A percentile compares a stretch with the other conserved stretches of the same genome.
Conservation (phyloP, 108 stramenopile species). For the Nitzschia putrida region DNA sequence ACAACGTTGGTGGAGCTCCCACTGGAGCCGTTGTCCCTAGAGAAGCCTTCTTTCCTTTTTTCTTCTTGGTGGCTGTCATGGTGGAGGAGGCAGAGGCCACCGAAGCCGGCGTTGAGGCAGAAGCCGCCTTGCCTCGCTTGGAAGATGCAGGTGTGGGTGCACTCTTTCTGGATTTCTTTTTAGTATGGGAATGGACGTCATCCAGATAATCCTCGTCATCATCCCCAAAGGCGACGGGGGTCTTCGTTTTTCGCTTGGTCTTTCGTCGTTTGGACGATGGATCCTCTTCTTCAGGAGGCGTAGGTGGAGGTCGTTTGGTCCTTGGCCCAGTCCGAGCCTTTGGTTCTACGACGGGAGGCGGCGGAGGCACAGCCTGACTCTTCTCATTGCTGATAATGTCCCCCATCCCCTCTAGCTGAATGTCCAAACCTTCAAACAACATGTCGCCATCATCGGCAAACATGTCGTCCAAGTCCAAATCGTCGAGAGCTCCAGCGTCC, state of each 20-base stretch:
- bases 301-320: conserved; percentile 25
- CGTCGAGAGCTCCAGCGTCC: conserved; percentile 40
- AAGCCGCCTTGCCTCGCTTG: conserved; percentile 10
- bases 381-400: conserved; percentile 26
- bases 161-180: conserved; percentile 34
- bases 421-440: conserved; percentile 43
- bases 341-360: neutral
- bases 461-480: conserved; percentile 50
- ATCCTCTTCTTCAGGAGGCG: conserved; percentile 2
- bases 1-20: neutral
- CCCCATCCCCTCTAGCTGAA: conserved; percentile 43
- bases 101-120: neutral
- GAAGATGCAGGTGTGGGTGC: neutral
- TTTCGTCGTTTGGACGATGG: conserved; percentile 23
- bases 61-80: conserved; percentile 10
- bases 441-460: conserved; percentile 42
- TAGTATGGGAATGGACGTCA: neutral
- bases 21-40: neutral
- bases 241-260: conserved; percentile 42
- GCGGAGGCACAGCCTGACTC: neutral
- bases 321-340: conserved; percentile 19
- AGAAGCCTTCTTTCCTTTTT: conserved; percentile 23
- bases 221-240: conserved; percentile 23
- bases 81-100: neutral
- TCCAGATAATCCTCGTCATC: conserved; percentile 28